A percentile compares a stretch with the other conserved stretches of the same genome.
These are phyloP conservation scores for Dendrobium nobile DNA, from an alignment of 106 monocot genomes.

Conservation along the genomic window DNA sequence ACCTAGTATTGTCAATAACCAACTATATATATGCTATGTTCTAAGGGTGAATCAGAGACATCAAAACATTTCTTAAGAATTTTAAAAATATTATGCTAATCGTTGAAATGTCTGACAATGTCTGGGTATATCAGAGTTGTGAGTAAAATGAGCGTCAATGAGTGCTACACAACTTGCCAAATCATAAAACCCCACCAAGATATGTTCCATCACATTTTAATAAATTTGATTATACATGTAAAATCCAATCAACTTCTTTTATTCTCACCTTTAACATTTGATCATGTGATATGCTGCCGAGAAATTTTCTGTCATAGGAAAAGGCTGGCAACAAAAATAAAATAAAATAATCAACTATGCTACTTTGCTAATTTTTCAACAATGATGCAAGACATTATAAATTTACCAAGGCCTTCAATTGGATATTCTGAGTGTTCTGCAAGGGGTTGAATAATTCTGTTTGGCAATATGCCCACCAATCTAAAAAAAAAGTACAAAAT, in stretches of 20 bases:
- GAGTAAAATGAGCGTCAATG: background rate
- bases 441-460: constrained; percentile 77
- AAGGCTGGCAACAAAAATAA: constrained; percentile 45
- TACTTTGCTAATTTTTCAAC: background rate
- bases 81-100: background rate
- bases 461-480: constrained; percentile 84
- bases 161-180: background rate
- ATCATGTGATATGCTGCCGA: constrained; percentile 97
- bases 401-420: constrained; percentile 77
- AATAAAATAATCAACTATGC: constrained; percentile 6
- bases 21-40: background rate
- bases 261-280: constrained; percentile 75
- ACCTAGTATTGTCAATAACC: background rate
- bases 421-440: constrained; percentile 93
- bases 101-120: background rate
- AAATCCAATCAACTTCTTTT: background rate
- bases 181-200: background rate
- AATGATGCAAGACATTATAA: background rate
- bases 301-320: constrained; percentile 76
- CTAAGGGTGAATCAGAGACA: background rate
- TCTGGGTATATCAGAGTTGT: background rate
- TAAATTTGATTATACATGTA: background rate
- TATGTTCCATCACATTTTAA: background rate
- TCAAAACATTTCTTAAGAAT: background rate
- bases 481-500: constrained; percentile 21